Percentiles rank a stretch among this genome's conserved stretches.
Conservation (phyloP, 306 rosid genomes). For the Aeschynomene evenia region DNA sequence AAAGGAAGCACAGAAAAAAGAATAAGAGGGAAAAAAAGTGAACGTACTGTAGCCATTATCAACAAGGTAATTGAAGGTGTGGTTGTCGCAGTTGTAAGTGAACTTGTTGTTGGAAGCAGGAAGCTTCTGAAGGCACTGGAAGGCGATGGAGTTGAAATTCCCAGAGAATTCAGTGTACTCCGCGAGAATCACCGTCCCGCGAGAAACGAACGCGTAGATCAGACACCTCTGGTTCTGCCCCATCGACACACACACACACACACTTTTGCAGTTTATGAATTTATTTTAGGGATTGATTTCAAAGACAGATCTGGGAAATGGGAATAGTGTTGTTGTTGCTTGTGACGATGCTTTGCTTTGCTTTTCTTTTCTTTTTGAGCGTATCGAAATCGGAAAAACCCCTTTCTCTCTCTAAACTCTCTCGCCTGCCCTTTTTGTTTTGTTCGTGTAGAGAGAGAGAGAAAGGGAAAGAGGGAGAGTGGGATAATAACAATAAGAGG, state of each 20-base stretch:
- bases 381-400: neutral
- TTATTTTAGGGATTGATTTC: neutral
- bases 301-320: neutral
- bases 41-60: constrained; percentile 45
- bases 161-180: constrained; percentile 52
- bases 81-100: constrained; percentile 52
- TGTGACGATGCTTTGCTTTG: neutral
- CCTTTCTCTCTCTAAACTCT: neutral
- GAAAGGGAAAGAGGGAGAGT: neutral
- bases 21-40: neutral
- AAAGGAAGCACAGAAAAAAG: neutral
- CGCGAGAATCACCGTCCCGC: constrained; percentile 45
- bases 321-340: neutral
- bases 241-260: constrained; percentile 9
- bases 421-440: neutral
- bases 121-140: constrained; percentile 53
- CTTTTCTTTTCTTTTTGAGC: no score
- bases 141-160: constrained; percentile 47
- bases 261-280: neutral
- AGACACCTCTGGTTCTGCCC: constrained; percentile 40
- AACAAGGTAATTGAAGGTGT: constrained; percentile 52
- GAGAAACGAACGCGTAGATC: constrained; percentile 53
- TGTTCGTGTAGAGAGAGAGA: neutral
- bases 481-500: neutral
- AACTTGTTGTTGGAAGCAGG: constrained; percentile 51